Conservation (phyloP, 257 asterid species). For the Fraxinus excelsior region DNA sequence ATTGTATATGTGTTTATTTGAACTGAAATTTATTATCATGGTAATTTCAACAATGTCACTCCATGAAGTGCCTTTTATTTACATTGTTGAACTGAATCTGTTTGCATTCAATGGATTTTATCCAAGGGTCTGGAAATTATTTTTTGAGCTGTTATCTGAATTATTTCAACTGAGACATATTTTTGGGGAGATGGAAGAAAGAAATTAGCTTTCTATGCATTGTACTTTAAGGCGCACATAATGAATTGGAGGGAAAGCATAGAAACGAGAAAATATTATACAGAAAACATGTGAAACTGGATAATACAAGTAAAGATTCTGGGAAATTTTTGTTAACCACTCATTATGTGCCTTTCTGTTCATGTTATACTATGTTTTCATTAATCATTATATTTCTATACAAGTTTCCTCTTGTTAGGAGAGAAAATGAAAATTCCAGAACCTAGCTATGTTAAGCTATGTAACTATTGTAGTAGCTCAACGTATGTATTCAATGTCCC, state of each 20-base stretch:
- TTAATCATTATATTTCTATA: neutral
- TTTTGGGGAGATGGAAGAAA: neutral
- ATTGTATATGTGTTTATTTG: neutral
- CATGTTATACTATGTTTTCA: neutral
- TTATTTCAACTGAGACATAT: neutral
- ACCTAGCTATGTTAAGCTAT: neutral
- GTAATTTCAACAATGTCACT: neutral
- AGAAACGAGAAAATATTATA: neutral
- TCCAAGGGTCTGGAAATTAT: neutral
- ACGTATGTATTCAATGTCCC: no score
- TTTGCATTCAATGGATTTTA: neutral
- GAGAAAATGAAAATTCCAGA: neutral
- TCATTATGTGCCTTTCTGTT: neutral
- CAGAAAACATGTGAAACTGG: neutral
- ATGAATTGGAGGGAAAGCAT: neutral
- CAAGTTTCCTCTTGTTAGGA: neutral
- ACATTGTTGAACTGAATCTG: neutral
- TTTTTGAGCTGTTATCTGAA: neutral
- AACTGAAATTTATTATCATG: no score
- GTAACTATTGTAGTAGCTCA: no score
- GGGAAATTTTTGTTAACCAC: neutral
- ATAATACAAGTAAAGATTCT: conserved; percentile 3
- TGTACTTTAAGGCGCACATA: neutral
- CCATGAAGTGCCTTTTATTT: neutral
- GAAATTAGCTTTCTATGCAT: neutral